Conservation (phyloP, 352 stramenopile genomes). For the Globisporangium iwayamae region DNA sequence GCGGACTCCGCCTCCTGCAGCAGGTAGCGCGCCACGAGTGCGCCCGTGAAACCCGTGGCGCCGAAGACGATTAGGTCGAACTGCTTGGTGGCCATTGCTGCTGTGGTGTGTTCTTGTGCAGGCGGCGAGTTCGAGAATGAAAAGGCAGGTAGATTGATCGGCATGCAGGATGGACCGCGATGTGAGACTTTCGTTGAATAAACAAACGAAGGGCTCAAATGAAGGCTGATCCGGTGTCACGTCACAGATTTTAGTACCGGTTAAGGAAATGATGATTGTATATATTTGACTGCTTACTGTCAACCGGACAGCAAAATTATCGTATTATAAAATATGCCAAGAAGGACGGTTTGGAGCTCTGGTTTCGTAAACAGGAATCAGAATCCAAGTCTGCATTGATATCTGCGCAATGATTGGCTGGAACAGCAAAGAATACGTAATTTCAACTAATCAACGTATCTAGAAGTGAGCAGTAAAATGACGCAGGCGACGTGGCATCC, state of each 20-base stretch:
- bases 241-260: background rate
- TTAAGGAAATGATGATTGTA: background rate
- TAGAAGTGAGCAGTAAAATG: background rate
- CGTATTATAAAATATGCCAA: background rate
- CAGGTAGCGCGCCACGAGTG: slow-evolving; percentile 66
- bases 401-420: background rate
- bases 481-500: background rate
- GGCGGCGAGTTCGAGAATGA: background rate
- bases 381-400: background rate
- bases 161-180: slow-evolving; percentile 1
- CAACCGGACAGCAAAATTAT: background rate
- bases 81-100: slow-evolving; percentile 17
- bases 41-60: slow-evolving; percentile 88
- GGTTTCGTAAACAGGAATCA: background rate
- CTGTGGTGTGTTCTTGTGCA: background rate
- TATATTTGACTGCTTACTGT: background rate
- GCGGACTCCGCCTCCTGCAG: slow-evolving; percentile 42
- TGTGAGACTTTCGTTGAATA: background rate
- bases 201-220: background rate
- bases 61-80: slow-evolving; percentile 83
- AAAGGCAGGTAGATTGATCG: background rate
- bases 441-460: background rate
- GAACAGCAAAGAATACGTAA: background rate
- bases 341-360: background rate
- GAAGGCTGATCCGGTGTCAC: background rate